Evolutionary conservation across 1,284 basidiomycete species (phyloP).

Genomic region (Singerocomus inundabilis): DNA sequence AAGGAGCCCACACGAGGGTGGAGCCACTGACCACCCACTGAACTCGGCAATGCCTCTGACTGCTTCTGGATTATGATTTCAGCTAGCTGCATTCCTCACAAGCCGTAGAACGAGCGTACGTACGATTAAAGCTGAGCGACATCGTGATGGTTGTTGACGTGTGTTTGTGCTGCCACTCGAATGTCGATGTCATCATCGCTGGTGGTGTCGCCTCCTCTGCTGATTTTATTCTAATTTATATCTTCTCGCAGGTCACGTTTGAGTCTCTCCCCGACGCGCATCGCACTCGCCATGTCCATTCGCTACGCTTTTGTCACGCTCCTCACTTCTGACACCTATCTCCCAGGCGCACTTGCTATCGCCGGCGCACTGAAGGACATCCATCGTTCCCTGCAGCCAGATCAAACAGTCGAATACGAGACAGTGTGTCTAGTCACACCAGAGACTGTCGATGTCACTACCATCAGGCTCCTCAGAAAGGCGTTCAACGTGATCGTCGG

Average conservation of each 20-base stretch:
- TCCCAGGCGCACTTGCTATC: slow-evolving; percentile 88
- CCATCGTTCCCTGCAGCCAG: slow-evolving; percentile 55
- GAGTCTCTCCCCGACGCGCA: background rate
- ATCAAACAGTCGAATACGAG: slow-evolving; percentile 69
- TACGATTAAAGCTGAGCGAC: slow-evolving; percentile 42
- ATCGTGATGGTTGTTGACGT: slow-evolving; percentile 7
- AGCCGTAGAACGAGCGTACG: slow-evolving; percentile 11
- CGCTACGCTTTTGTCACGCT: slow-evolving; percentile 85
- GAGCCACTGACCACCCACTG: slow-evolving; percentile 42
- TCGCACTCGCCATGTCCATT: slow-evolving; percentile 49
- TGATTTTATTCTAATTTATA: slow-evolving; percentile 29
- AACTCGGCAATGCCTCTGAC: slow-evolving; percentile 63
- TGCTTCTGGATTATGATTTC: slow-evolving; percentile 44
- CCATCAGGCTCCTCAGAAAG: slow-evolving; percentile 78
- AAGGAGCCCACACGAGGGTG: background rate
- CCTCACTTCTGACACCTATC: slow-evolving; percentile 86
- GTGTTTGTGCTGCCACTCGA: slow-evolving; percentile 5
- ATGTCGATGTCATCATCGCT: background rate
- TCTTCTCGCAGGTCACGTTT: background rate
- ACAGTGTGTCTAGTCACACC: slow-evolving; percentile 94
- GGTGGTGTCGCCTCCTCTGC: background rate
- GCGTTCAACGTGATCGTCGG: slow-evolving; percentile 87
- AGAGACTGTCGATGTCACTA: slow-evolving; percentile 84
- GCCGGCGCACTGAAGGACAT: slow-evolving; percentile 81
- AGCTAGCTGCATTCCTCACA: background rate